Base-by-base conservation (phyloP, 2,329 filamentous ascomycete species). In the Camillea tinctor region DNA sequence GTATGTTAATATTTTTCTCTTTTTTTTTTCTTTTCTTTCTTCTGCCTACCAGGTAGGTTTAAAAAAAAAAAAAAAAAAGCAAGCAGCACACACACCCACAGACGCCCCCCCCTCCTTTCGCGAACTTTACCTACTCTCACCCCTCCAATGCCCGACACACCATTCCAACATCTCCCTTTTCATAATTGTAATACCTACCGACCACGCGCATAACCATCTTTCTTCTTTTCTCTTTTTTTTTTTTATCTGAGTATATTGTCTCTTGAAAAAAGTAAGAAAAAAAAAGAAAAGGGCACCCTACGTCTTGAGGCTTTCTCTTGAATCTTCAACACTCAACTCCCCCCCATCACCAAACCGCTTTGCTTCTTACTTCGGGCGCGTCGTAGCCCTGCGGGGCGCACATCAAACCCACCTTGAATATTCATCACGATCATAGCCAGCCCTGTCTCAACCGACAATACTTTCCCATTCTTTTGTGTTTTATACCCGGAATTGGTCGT, bases 371-470 rank as follows among this genome's bases (percentile, higher is more conserved):
- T 22, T 44, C 36, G 36, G 54, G 44, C 64, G 64, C 64, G 62
- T 58, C 61, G 61, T 65, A 66, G 64, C 64, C 64, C 64, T 66
- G 64, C 64, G 64, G 64, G 64, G 64, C 64, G 65, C 60, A 60
- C 54, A 58, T 63, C 61, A 63, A 44, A 44, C 36, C 36, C 54
- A 49, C 44, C 55, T 50, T 13, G 50, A 5, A 40, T 55, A 23
- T 40, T 50, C 52, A 48, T 36, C 50, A 23, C 51, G 56, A 54
- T 22, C 49, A 53, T 24, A 24, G 55, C 57, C 60, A 54, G 17
- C 30, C 36, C 53, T 20, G 26, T 55, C 62, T 52, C 13, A 30
- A 30, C 26, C 26, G 26, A n/a, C 50, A 55, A 20, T 13, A 52
- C 8, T 22, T 40, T 21, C 20, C 30, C 2, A 30, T 26, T 53